Percentiles rank a stretch among this genome's conserved stretches.
Evolutionary conservation across 2,329 filamentous ascomycete genomes (phyloP).

Genomic region (Fusarium musae): DNA sequence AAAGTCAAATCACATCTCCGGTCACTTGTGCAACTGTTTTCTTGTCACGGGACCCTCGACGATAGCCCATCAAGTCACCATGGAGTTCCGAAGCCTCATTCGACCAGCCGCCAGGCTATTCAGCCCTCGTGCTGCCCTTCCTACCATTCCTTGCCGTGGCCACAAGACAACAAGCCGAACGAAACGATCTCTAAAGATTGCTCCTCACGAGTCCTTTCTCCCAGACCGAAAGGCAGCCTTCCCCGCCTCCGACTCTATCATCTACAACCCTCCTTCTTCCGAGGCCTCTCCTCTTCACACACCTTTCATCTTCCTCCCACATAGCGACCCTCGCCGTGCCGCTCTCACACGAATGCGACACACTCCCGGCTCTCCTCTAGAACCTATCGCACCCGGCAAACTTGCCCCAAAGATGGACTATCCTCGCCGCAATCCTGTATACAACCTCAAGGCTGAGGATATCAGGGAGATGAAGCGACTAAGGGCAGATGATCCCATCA

Average conservation of each 20-base stretch:
- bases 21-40: neutral
- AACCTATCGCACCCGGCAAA: constrained; percentile 33
- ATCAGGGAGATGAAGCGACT: constrained; percentile 70
- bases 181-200: constrained; percentile 67
- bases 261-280: constrained; percentile 68
- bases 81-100: constrained; percentile 51
- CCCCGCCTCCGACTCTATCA: constrained; percentile 54
- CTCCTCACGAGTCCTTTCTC: constrained; percentile 70
- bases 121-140: constrained; percentile 41
- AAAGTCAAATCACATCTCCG: neutral
- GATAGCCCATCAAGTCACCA: constrained; percentile 34
- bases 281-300: constrained; percentile 70
- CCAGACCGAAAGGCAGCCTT: constrained; percentile 49
- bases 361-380: constrained; percentile 41
- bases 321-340: constrained; percentile 63
- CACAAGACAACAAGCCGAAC: constrained; percentile 65
- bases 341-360: constrained; percentile 59
- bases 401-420: constrained; percentile 52
- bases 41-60: neutral
- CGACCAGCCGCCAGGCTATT: constrained; percentile 51
- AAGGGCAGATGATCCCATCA: constrained; percentile 62
- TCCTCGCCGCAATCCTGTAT: constrained; percentile 51
- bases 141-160: constrained; percentile 50
- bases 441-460: constrained; percentile 66
- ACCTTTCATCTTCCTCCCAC: constrained; percentile 73